A percentile compares a stretch with the other conserved stretches of the same genome.
Conservation (phyloP, 176 grass and related monocot genomes). For the Hordeum marinum region DNA sequence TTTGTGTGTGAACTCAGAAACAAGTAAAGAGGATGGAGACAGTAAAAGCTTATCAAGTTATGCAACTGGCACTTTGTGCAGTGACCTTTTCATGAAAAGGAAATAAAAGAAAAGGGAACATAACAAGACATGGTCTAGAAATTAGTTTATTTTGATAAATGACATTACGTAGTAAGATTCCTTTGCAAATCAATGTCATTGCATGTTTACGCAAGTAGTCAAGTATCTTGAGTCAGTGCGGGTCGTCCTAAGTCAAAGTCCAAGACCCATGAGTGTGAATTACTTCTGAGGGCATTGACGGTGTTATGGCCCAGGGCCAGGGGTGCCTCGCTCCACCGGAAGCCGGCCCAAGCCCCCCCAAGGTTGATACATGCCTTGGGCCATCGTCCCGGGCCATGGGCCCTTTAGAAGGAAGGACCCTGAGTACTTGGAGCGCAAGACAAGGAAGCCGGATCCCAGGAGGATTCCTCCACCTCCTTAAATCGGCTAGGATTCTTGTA, state of each 20-base stretch:
- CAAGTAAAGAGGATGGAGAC: constrained; percentile 4
- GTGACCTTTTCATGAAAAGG: not conserved
- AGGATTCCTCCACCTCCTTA: too few relatives aligned
- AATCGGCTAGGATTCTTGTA: too few relatives aligned
- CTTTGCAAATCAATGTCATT: not conserved
- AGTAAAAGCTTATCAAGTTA: not conserved
- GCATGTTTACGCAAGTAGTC: not conserved
- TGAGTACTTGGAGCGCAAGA: too few relatives aligned
- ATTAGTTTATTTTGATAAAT: not conserved
- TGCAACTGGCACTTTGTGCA: not conserved
- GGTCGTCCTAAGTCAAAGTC: not conserved
- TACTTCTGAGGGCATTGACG: too few relatives aligned
- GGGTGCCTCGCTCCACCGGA: too few relatives aligned
- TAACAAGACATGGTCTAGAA: not conserved
- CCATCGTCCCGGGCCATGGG: too few relatives aligned
- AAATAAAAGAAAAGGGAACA: not conserved
- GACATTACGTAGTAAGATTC: not conserved
- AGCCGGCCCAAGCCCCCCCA: too few relatives aligned
- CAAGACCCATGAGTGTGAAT: not conserved
- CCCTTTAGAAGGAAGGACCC: too few relatives aligned
- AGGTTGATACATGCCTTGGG: too few relatives aligned
- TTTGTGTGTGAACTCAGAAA: not conserved
- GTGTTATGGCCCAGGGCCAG: too few relatives aligned
- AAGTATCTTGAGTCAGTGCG: not conserved
- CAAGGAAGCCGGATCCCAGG: too few relatives aligned